A percentile compares a stretch with the other conserved stretches of the same genome.
phyloP scores from a whole-genome alignment of 371 early-diverging fungal species.

The Rhizomucor pusillus region DNA sequence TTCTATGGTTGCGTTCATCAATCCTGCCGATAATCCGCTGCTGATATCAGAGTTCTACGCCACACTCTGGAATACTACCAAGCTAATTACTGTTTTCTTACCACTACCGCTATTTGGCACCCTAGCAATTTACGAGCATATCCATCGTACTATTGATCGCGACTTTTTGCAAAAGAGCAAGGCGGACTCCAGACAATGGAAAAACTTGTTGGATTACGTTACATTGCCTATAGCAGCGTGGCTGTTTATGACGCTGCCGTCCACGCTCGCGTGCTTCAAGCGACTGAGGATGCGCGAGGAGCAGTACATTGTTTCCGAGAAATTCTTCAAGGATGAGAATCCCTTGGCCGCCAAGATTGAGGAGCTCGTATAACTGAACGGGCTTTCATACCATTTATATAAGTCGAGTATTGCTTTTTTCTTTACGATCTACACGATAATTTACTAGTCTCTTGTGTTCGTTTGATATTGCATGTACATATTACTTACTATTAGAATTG shows the following conservation, averaged over 20 bases:
- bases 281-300: conserved; percentile 45
- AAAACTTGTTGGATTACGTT: conserved; percentile 46
- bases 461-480: too few relatives aligned
- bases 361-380: too few relatives aligned
- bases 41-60: conserved; percentile 41
- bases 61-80: conserved; percentile 41
- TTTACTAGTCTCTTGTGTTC: too few relatives aligned
- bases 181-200: conserved; percentile 43
- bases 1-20: conserved; percentile 22
- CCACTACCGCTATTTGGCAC: conserved; percentile 50
- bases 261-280: conserved; percentile 51
- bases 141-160: conserved; percentile 48
- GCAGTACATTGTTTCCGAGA: conserved; percentile 55
- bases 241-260: conserved; percentile 57
- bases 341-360: too few relatives aligned
- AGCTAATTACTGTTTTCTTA: conserved; percentile 43
- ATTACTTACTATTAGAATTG: too few relatives aligned
- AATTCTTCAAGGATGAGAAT: conserved; percentile 40
- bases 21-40: conserved; percentile 41
- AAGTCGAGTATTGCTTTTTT: too few relatives aligned
- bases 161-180: conserved; percentile 43
- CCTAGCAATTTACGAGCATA: conserved; percentile 45
- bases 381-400: too few relatives aligned
- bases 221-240: conserved; percentile 57
- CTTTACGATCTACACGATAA: too few relatives aligned